phyloP scores from a whole-genome alignment of 1,139 yeast species.

The Scheffersomyces parashehatae region DNA sequence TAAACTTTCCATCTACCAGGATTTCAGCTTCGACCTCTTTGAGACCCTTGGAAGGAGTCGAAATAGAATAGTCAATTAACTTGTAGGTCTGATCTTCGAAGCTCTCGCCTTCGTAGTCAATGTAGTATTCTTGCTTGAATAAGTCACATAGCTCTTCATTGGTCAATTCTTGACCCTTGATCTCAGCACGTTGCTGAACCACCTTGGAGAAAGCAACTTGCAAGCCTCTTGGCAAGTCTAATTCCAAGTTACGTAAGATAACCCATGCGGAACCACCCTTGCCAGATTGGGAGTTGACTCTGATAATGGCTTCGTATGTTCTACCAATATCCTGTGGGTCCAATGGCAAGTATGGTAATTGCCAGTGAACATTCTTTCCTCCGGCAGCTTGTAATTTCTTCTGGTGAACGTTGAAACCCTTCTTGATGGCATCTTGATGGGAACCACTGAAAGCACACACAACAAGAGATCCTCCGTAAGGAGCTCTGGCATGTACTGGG shows the following conservation, averaged over 20 bases:
- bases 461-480: conserved; percentile 95
- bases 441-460: conserved; percentile 97
- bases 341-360: conserved; percentile 90
- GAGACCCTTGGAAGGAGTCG: conserved; percentile 28
- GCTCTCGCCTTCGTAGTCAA: conserved; percentile 50
- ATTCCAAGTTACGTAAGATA: conserved; percentile 79
- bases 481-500: conserved; percentile 91
- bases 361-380: conserved; percentile 58
- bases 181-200: conserved; percentile 82
- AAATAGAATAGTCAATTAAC: conserved; percentile 53
- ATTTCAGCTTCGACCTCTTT: conserved; percentile 34
- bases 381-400: conserved; percentile 25
- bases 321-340: conserved; percentile 97
- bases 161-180: conserved; percentile 80
- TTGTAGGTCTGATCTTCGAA: conserved; percentile 33
- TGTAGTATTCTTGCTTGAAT: conserved; percentile 71
- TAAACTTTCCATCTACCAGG: conserved; percentile 48
- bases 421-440: conserved; percentile 97
- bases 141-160: conserved; percentile 73
- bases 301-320: conserved; percentile 94
- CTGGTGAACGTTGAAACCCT: conserved; percentile 74
- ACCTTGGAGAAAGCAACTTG: conserved; percentile 86
- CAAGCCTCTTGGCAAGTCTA: conserved; percentile 88
- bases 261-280: conserved; percentile 99
- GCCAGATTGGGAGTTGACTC: conserved; percentile 97